Evolutionary conservation across 257 asterid genomes (phyloP), one percentile per base, ranked within the genome.

Genomic region (Fraxinus excelsior): DNA sequence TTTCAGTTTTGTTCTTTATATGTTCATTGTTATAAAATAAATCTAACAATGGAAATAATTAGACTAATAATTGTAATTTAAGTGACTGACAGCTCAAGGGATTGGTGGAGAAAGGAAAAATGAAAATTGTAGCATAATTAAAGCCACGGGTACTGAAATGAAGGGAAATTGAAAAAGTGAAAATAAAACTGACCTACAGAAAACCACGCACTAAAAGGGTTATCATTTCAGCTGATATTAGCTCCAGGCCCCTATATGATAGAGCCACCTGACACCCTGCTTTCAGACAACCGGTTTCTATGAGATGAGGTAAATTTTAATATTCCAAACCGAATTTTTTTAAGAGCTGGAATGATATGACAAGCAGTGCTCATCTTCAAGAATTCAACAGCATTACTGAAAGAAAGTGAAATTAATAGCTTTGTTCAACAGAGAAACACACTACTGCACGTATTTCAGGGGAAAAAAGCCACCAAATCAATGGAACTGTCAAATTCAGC

Each of bases 231-330:
- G 94, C 94, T 83, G 94, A 86, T 77, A 87, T 88, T 82, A 82
- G 90, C 92, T 90, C 97, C 94, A 86, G 96, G 94, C 91, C 91
- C 90, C 80, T 86, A 90, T 84, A 91, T 86, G 90, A 85, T 83
- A 85, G 95, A 90, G 96, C 96, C 94, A 83, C 91, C 92, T 66
- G 85, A 84, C 86, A 85, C 95, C 98, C 98, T 91, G 98, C 92
- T 94, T 90, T 87, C 94, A 90, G 92, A 90, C 96, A 94, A 89
- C 82, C 87, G 91, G 78, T 37, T 83, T 81, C 83, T 84, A 91
- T 87, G 88, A 90, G 96, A 84, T 82, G 83, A 80, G 77, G 86
- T 80, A 76, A 67, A 76, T 79, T 77, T 84, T 87, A 83, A 86
- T 85, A 78, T 53, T 81, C 80, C 76, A 83, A 69, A 74, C 86